Base-by-base conservation (phyloP, 441 rosid genomes). In the Populus hybrid region DNA sequence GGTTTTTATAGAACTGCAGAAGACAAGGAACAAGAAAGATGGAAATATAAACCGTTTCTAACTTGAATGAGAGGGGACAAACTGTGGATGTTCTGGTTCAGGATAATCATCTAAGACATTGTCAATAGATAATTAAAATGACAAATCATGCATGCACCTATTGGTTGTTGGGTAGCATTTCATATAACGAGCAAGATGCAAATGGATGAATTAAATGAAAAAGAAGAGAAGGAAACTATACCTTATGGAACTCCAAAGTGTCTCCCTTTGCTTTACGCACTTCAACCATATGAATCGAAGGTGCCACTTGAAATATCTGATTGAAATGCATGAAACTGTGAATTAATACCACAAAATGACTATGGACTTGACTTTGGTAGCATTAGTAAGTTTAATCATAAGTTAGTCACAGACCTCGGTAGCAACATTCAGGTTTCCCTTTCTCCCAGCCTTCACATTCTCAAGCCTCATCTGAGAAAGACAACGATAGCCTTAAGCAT, bases 231-330 rank as follows among this genome's bases (percentile, higher is more conserved):
- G 30, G 46, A 57, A 26, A 78, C 10, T 10, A 50, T 84, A 95
- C 98, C 98, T 90, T 95, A 57, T 93, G 98, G 78, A 95, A 95
- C 80, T 95, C 99, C 71, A 95, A 81, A 12, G 99, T 95, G 84
- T 95, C 98, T 59, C 99, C 99, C 84, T 93, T 95, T 1, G 98
- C 90, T 82, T 95, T 95, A 16, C 98, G 92, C 69, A 95, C 89
- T 85, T 95, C 97, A 32, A 95, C 97, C 99, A 93, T 92, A 82
- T 95, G 97, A 72, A 95, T 87, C 40, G 90, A 93, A 64, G 99
- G 98, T 4, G 99, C 90, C 79, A 95, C 95, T 93, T 95, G 97
- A 83, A 95, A 93, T 70, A 95, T 81, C 98, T 95, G 85, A 78
- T 77, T 20, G 59, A 74, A 69, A 64, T 76, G 54, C 26, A 30